Percentiles rank a stretch among this genome's conserved stretches.
Conservation (phyloP, 78 protist genomes). For the Planoprotostelium fungivorum region DNA sequence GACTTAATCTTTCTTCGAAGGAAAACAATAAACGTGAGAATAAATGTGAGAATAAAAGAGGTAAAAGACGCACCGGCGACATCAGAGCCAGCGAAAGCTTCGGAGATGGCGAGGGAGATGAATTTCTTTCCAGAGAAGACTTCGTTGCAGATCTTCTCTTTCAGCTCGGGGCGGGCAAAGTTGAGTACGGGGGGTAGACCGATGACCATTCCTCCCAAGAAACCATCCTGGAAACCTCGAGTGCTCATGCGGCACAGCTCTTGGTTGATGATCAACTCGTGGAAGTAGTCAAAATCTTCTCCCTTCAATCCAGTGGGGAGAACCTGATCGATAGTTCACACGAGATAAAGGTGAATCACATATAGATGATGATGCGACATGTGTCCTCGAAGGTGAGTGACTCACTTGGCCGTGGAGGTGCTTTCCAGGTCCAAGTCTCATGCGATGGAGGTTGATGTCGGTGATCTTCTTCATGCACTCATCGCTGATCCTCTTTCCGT, state of each 20-base stretch:
- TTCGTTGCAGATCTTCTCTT: conserved; percentile 13
- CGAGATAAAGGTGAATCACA: too few relatives aligned
- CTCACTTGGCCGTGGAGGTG: not conserved
- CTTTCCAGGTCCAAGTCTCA: not conserved
- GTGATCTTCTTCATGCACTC: not conserved
- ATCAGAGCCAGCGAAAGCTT: conserved; percentile 11
- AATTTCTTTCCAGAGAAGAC: conserved; percentile 28
- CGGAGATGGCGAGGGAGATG: conserved; percentile 43
- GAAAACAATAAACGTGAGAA: too few relatives aligned
- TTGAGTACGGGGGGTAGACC: conserved; percentile 60
- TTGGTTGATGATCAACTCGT: conserved; percentile 30
- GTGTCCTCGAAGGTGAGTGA: not conserved
- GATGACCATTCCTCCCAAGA: conserved; percentile 17
- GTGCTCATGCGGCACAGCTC: conserved; percentile 20
- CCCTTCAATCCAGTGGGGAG: conserved; percentile 17
- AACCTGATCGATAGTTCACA: not conserved
- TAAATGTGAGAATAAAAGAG: too few relatives aligned
- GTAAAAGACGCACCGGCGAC: not conserved
- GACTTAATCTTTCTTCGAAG: too few relatives aligned
- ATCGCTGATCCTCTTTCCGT: conserved; percentile 1
- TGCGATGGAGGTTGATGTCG: not conserved
- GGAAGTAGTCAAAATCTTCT: conserved; percentile 37
- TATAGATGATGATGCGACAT: not conserved
- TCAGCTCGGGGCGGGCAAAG: conserved; percentile 38
- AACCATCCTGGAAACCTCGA: conserved; percentile 13